A percentile compares a stretch with the other conserved stretches of the same genome.
Evolutionary conservation across 1,139 yeast genomes (phyloP).

Genomic region (Spathaspora jeffriesii): DNA sequence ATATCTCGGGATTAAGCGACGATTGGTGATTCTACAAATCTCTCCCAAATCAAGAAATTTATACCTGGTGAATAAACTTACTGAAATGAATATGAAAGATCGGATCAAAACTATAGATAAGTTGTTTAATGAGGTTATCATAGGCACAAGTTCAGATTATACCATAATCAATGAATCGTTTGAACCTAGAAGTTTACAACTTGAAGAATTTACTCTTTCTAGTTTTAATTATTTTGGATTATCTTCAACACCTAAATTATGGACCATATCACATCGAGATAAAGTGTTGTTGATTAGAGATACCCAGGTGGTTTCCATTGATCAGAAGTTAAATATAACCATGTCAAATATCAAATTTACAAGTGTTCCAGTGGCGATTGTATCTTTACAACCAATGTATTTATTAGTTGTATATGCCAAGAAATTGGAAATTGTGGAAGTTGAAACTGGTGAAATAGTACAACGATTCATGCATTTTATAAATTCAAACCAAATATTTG

Average conservation of each 20-base stretch:
- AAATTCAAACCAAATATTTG: slow-evolving; percentile 23
- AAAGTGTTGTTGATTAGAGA: slow-evolving; percentile 28
- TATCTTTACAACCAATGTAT: slow-evolving; percentile 46
- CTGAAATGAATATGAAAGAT: slow-evolving; percentile 32
- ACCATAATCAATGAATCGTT: slow-evolving; percentile 21
- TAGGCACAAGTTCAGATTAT: slow-evolving; percentile 29
- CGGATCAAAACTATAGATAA: slow-evolving; percentile 17
- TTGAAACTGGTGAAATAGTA: slow-evolving; percentile 41
- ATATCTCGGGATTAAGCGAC: slow-evolving; percentile 33
- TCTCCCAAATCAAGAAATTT: slow-evolving; percentile 32
- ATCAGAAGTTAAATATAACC: slow-evolving; percentile 6
- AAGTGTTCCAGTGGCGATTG: slow-evolving; percentile 32
- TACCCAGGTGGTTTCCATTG: slow-evolving; percentile 22
- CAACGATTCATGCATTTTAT: slow-evolving; percentile 40
- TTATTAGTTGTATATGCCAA: slow-evolving; percentile 39
- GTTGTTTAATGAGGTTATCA: slow-evolving; percentile 17
- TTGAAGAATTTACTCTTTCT: slow-evolving; percentile 20
- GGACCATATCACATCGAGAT: slow-evolving; percentile 19
- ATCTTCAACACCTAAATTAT: slow-evolving; percentile 21
- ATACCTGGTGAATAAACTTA: slow-evolving; percentile 24
- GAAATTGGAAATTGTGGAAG: slow-evolving; percentile 46
- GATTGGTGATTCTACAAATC: slow-evolving; percentile 26
- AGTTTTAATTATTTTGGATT: slow-evolving; percentile 31
- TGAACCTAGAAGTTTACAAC: slow-evolving; percentile 13
- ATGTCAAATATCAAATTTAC: slow-evolving; percentile 25